Base-by-base conservation (phyloP, 225 moss, liverwort and hornwort species). In the Marchantia polymorpha region DNA sequence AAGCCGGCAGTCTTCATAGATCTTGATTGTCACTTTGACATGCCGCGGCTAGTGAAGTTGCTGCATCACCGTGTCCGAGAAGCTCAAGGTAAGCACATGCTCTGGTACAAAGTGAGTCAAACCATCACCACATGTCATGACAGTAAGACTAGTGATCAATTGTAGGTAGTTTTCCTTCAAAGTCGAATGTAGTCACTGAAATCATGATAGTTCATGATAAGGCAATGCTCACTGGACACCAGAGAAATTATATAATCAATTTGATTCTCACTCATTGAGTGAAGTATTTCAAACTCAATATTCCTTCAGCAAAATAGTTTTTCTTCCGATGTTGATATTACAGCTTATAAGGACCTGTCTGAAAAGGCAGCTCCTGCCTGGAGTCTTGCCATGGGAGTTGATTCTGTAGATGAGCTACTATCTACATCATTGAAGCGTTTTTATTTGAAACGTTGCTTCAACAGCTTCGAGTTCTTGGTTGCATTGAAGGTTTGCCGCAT, bases 21-120 rank as follows among this genome's bases (percentile, higher is more conserved):
- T 72, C 81, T 89, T 23, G 86, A 89, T 68, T 81, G 89, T 69
- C 86, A 82, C 64, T 86, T 89, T 78, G 84, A 86, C 66, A 75
- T 82, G 50, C 74, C 58, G 66, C 84, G 89, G 58, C 78, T 89
- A 7, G 84, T 86, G 77, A 77, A 75, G 55, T 59, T 89, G 76
- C 80, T 89, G 23, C 66, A 86, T 25, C 81, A 54, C 59, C 89
- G 84, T 49, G 26, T 89, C 20, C 50, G 65, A 71, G 81, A 79
- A 25, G 59, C 66, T 67, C 48, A 52, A 81, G 75, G 60, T 74
- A 50, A 74, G 81, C 75, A 22, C 15, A 63, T 25, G n/a, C 48
- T 13, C n/a, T 52, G 19, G 61, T 10, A 17, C 0, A 46, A 14
- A 16, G 15, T 64, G 10, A 64, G 69, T 4, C 15, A 6, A 56